Base-by-base conservation (phyloP, 805 yeast genomes). In the Candida sonorensis region DNA sequence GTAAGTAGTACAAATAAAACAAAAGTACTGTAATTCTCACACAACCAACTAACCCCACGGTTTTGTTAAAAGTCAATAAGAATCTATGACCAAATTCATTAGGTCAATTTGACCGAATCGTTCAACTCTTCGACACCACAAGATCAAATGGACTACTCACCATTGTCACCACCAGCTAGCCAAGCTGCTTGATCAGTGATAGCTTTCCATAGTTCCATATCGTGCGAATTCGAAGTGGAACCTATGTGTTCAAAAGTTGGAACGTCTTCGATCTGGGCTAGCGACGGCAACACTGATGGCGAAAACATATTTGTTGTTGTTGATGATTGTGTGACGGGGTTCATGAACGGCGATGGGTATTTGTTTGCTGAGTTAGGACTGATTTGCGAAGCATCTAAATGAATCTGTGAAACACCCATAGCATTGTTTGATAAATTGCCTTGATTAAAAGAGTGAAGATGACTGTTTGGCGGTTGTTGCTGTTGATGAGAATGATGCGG, bases 121-220 rank as follows among this genome's bases (percentile, higher is more conserved):
- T 40, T 41, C 25, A 66, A 55, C 29, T 64, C 71, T 23, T 61
- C n/a, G n/a, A n/a, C n/a, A n/a, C n/a, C n/a, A n/a, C n/a, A n/a
- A n/a, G n/a, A n/a, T n/a, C n/a, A n/a, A n/a, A n/a, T n/a, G n/a
- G n/a, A n/a, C n/a, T n/a, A n/a, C n/a, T n/a, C 65, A 14, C 61
- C 59, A 12, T 53, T 57, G 28, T 64, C 72, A 35, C 69, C 70
- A 35, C 70, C 71, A 2, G 56, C 47, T 35, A 82, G 55, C 94
- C 94, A 82, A 43, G 72, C 77, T 0, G 88, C 88, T 46, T 81
- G 85, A 46, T 71, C 72, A 0, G 87, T 75, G 34, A 82, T 77
- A 41, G 81, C 88, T 48, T 74, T 77, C 94, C 94, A 82, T 20
- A 82, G 57, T 38, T 78, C 68, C 30, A 61, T 53, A 41, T 74